These are phyloP conservation scores for Musa itinerans DNA, from an alignment of 176 grass and related monocot genomes.

Conservation along the genomic window DNA sequence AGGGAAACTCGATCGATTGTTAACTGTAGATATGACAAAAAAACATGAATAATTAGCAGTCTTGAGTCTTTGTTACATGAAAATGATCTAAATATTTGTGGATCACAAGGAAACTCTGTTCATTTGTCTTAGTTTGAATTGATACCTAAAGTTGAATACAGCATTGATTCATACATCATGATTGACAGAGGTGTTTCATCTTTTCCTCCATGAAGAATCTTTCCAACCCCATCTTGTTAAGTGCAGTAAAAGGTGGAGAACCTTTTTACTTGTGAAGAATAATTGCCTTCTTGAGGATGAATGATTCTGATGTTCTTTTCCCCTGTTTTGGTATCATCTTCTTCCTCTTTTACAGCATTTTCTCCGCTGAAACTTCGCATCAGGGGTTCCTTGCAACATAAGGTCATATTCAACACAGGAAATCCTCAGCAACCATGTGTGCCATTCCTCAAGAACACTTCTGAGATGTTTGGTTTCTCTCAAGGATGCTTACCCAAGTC, in stretches of 20 bases:
- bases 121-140: background rate
- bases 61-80: no score
- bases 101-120: no score
- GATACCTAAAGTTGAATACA: background rate
- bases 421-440: slow-evolving; percentile 31
- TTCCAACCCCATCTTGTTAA: slow-evolving; percentile 64
- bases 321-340: background rate
- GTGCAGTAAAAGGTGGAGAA: slow-evolving; percentile 63
- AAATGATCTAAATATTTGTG: no score
- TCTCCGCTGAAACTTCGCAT: slow-evolving; percentile 75
- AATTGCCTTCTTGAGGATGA: slow-evolving; percentile 3
- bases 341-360: slow-evolving; percentile 50
- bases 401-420: slow-evolving; percentile 49
- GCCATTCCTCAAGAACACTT: slow-evolving; percentile 53
- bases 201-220: slow-evolving; percentile 56
- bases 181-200: slow-evolving; percentile 32
- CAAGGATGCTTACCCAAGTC: slow-evolving; percentile 63
- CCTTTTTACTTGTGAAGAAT: no score
- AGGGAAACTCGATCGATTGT: no score
- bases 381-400: slow-evolving; percentile 78
- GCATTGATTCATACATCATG: background rate
- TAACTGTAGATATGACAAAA: no score
- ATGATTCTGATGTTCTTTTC: background rate
- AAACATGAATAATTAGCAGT: no score
- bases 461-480: slow-evolving; percentile 65